Evolutionary conservation across 208 protist genomes (phyloP), one percentile per base, ranked within the genome.

Genomic region (Leishmania tropica): DNA sequence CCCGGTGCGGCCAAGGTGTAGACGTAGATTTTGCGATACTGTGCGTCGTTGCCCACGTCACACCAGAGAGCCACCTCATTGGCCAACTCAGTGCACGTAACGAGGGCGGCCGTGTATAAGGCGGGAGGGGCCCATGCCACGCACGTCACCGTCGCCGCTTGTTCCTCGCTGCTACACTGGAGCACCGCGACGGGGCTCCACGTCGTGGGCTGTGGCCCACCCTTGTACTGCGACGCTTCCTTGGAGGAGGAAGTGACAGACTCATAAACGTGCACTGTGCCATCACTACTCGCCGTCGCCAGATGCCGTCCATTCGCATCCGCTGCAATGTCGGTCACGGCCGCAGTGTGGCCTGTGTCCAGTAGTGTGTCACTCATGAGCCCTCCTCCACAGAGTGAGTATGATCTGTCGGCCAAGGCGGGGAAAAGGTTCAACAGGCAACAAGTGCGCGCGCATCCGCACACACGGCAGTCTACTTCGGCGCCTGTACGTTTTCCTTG

Each of bases 81-180:
- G 31, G 68, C 75, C 2, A 84, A 83, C 51, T 91, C 87, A 17
- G 88, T 90, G 81, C 94, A 97, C 11, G 90, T 91, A 15, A 95
- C 84, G 6, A 96, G 68, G 13, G 91, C 90, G 19, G 87, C 79
- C 56, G 78, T 73, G 82, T 96, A 95, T 74, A 91, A 90, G 17
- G 85, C 83, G 0, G 84, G 67, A 6, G 94, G 93, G 2, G 93
- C 92, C 93, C 95, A 98, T n/a, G 95, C 87, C 2, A 98, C 80
- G 58, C 91, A 90, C 72, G 87, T 79, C 53, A 96, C 90, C 1
- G 88, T 64, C 3, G 89, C 91, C n/a, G 82, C 85, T 70, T 89
- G 77, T 11, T 78, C 86, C 28, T 68, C 76, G 35, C 72, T 56
- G 67, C 80, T 76, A 83, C 84, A 87, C 76, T 84, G 79, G 37